phyloP scores from a whole-genome alignment of 768 basidiomycete species.

The Porpolomopsis calyptriformis region DNA sequence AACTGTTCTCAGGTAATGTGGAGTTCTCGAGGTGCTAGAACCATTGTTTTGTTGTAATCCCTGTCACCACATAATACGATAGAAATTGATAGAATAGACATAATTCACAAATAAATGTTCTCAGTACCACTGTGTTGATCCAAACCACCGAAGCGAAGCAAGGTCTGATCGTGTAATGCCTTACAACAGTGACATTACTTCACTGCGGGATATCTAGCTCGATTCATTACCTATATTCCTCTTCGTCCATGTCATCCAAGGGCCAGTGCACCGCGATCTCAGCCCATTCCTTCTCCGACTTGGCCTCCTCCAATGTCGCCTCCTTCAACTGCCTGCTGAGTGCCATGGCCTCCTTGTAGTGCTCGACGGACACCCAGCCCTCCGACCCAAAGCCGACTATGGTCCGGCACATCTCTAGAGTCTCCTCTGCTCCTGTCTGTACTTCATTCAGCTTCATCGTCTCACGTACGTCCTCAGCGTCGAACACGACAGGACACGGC shows the following conservation, averaged over 20 bases:
- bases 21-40: too few species aligned
- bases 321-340: conserved; percentile 25
- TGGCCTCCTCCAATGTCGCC: conserved; percentile 19
- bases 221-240: conserved; percentile 37
- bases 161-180: too few species aligned
- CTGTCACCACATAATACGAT: too few species aligned
- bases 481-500: conserved; percentile 39
- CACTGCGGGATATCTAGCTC: conserved; percentile 5
- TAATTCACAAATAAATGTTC: too few species aligned
- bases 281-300: conserved; percentile 27
- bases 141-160: too few species aligned
- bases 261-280: conserved; percentile 32
- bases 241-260: conserved; percentile 41
- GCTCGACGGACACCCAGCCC: conserved; percentile 32
- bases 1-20: too few species aligned
- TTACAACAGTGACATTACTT: conserved; percentile 14
- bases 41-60: too few species aligned
- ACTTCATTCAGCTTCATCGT: conserved; percentile 27
- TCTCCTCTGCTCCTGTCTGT: conserved; percentile 22
- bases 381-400: conserved; percentile 28
- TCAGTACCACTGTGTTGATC: too few species aligned
- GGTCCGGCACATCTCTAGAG: conserved; percentile 17
- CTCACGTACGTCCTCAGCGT: conserved; percentile 32
- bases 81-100: too few species aligned
- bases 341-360: conserved; percentile 31